phyloP scores from a whole-genome alignment of 257 asterid species.

The Solanum sitiens region DNA sequence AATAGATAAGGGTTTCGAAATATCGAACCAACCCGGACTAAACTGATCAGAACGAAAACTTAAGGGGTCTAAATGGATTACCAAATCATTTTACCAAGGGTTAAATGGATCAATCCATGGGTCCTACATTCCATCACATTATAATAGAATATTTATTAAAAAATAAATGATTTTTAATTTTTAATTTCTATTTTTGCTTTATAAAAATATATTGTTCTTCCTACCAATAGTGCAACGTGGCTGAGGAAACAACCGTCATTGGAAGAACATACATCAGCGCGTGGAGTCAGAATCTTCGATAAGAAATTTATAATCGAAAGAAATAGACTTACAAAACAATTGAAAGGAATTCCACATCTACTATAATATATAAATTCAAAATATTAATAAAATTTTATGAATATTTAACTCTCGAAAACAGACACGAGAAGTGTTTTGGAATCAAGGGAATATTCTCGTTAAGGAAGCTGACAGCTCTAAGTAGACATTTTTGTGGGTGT shows the following conservation, averaged over 20 bases:
- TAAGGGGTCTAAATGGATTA: neutral
- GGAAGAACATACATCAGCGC: neutral
- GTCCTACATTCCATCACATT: neutral
- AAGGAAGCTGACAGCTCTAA: neutral
- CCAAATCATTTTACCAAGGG: neutral
- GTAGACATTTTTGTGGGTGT: no score
- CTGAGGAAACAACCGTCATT: neutral
- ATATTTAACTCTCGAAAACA: neutral
- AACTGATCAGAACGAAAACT: neutral
- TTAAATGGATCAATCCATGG: neutral
- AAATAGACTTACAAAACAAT: rapidly evolving
- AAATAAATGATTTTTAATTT: neutral
- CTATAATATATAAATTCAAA: no score
- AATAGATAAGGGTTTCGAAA: neutral
- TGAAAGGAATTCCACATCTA: no score
- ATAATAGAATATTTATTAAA: neutral
- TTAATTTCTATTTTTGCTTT: no score
- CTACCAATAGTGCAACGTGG: neutral
- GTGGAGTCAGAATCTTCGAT: no score
- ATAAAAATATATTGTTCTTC: neutral
- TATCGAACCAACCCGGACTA: neutral
- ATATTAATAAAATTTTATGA: neutral
- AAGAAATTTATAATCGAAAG: no score
- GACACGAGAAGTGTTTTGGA: neutral
- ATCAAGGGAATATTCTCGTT: neutral